These are phyloP conservation scores for Sporormia fimetaria DNA, from an alignment of 495 filamentous ascomycete species.

Conservation along the genomic window DNA sequence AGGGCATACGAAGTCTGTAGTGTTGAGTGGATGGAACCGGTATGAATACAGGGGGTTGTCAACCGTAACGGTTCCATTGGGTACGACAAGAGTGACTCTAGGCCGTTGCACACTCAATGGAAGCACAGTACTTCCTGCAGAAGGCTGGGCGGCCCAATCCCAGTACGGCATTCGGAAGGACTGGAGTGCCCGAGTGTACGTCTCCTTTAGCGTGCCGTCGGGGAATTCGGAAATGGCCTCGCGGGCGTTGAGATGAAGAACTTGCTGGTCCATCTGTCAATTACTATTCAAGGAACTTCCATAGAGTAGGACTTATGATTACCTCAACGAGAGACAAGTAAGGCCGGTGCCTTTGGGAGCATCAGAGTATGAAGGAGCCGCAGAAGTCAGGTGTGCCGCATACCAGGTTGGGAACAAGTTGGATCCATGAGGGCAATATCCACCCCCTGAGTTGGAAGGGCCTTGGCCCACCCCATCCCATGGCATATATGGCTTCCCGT, in stretches of 20 bases:
- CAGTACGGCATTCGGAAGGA: slow-evolving; percentile 56
- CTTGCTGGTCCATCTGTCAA: slow-evolving; percentile 45
- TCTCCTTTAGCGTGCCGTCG: slow-evolving; percentile 31
- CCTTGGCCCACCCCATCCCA: slow-evolving; percentile 46
- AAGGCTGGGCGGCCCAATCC: slow-evolving; percentile 52
- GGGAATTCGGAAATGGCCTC: slow-evolving; percentile 45
- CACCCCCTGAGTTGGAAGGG: slow-evolving; percentile 38
- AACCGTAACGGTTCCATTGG: slow-evolving; percentile 42
- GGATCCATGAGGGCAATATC: slow-evolving; percentile 56
- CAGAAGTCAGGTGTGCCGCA: no score
- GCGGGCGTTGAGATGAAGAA: slow-evolving; percentile 41
- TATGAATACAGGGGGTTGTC: slow-evolving; percentile 54
- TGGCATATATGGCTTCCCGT: slow-evolving; percentile 47
- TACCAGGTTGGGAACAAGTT: slow-evolving; percentile 60
- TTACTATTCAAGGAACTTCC: neutral
- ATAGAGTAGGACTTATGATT: slow-evolving; percentile 3
- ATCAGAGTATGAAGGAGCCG: no score
- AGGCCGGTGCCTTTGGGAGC: no score
- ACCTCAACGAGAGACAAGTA: slow-evolving; percentile 61
- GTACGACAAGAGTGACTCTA: slow-evolving; percentile 41
- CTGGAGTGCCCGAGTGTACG: slow-evolving; percentile 41
- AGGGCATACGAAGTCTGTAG: slow-evolving; percentile 31
- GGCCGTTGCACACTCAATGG: slow-evolving; percentile 39
- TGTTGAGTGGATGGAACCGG: slow-evolving; percentile 44
- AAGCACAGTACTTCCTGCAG: slow-evolving; percentile 37